These are phyloP conservation scores for Suhomyces maxii DNA, from an alignment of 1,139 yeast genomes.

Conservation along the genomic window DNA sequence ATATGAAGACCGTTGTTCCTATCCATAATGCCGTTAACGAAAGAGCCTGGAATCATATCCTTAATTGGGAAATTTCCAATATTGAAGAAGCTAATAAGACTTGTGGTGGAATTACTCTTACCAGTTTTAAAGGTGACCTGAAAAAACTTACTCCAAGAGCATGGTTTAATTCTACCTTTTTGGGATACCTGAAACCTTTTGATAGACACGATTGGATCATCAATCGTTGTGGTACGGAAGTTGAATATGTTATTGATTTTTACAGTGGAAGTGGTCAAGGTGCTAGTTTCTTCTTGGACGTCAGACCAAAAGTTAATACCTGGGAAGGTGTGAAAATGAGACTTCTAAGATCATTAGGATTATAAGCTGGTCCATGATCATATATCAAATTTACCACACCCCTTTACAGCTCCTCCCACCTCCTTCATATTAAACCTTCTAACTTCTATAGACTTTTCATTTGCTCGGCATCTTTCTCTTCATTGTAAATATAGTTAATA, in stretches of 20 bases:
- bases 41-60: conserved; percentile 83
- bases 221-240: conserved; percentile 78
- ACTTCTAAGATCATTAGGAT: conserved; percentile 57
- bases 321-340: conserved; percentile 80
- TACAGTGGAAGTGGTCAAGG: conserved; percentile 63
- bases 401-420: too few species aligned
- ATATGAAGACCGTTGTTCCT: conserved; percentile 90
- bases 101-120: conserved; percentile 85
- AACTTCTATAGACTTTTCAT: too few species aligned
- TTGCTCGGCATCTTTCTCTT: too few species aligned
- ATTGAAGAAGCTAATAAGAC: conserved; percentile 47
- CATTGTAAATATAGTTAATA: too few species aligned
- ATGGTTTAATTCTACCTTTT: conserved; percentile 58
- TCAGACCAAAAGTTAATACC: conserved; percentile 82
- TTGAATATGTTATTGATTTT: conserved; percentile 93
- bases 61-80: conserved; percentile 73
- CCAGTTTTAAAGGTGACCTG: conserved; percentile 88
- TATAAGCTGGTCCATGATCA: not conserved
- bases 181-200: conserved; percentile 78
- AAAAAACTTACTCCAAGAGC: conserved; percentile 88
- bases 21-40: conserved; percentile 94
- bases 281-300: conserved; percentile 80
- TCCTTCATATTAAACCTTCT: too few species aligned
- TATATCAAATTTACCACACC: not conserved
- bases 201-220: conserved; percentile 96